Base-by-base conservation (phyloP, 2,329 filamentous ascomycete genomes). In the Trichoderma sp. region DNA sequence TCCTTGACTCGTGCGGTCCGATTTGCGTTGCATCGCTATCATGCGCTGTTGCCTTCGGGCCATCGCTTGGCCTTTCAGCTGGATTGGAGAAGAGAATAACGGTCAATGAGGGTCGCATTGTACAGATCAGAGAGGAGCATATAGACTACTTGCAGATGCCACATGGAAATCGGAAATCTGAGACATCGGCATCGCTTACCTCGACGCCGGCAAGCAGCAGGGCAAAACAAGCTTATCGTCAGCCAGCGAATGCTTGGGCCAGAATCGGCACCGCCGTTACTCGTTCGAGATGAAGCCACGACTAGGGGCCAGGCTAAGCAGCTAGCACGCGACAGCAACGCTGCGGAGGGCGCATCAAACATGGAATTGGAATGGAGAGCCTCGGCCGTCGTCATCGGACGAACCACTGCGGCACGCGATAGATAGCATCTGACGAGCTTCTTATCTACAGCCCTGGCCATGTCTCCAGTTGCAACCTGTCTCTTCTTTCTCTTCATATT, bases 181-280 rank as follows among this genome's bases (percentile, higher is more conserved):
- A 67, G 64, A 57, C 64, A 39, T 53, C 20, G 9, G 17, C 30
- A 32, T 28, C 32, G 23, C 53, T 30, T 39, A 63, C 34, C 1
- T 43, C n/a, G 34, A 13, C 65, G 55, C n/a, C 55, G 20, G 13
- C 12, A 11, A 68, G 9, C 63, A 43, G 23, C 55, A 61, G 53
- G 34, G 28, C 36, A 68, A 53, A 34, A 53, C 66, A 69, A 69
- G 66, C 66, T 69, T 69, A 69, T 69, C 66, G 39, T 61, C 66
- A 68, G 53, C 55, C 55, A 61, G 66, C 66, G 57, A 68, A 61
- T 61, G 20, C 66, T 17, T 23, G n/a, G 12, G 12, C 26, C 65
- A 68, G 66, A 59, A 68, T 62, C 66, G 57, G 66, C 66, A 23
- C 36, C 11, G 36, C 66, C n/a, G 36, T 61, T 69, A 30, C 66